Evolutionary conservation across 306 rosid genomes (phyloP).

Genomic region (Potentilla sterilis): DNA sequence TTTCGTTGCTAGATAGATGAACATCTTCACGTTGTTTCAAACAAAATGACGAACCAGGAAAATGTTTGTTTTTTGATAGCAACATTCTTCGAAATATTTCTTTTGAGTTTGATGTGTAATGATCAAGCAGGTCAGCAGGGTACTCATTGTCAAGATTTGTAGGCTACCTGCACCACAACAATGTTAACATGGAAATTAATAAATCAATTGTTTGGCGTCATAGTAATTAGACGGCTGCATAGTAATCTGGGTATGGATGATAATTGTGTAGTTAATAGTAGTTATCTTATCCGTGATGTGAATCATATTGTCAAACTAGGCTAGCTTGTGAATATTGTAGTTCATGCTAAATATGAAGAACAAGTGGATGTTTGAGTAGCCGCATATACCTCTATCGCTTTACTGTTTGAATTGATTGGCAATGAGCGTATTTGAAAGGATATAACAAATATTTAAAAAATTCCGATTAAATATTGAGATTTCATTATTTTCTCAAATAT

Average conservation of each 20-base stretch:
- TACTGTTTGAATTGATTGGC: neutral
- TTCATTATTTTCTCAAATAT: too few species aligned
- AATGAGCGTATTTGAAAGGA: neutral
- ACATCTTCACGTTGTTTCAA: neutral
- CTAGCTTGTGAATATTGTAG: neutral
- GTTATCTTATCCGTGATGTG: neutral
- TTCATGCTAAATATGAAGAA: neutral
- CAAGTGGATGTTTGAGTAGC: neutral
- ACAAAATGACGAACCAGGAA: neutral
- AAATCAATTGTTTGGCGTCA: neutral
- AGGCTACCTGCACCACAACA: slow-evolving; percentile 20
- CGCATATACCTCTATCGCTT: neutral
- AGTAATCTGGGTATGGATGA: neutral
- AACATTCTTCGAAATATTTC: neutral
- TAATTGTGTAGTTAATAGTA: neutral
- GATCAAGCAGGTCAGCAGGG: neutral
- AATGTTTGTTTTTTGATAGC: neutral
- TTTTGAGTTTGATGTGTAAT: neutral
- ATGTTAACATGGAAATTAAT: neutral
- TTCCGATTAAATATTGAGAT: too few species aligned
- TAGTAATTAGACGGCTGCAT: neutral
- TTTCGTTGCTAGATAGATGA: neutral
- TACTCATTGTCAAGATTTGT: slow-evolving; percentile 2
- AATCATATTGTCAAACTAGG: neutral
- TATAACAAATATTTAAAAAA: too few species aligned